A percentile compares a stretch with the other conserved stretches of the same genome.
Evolutionary conservation across 305 asterid genomes (phyloP).

Genomic region (Solanum chacoense): DNA sequence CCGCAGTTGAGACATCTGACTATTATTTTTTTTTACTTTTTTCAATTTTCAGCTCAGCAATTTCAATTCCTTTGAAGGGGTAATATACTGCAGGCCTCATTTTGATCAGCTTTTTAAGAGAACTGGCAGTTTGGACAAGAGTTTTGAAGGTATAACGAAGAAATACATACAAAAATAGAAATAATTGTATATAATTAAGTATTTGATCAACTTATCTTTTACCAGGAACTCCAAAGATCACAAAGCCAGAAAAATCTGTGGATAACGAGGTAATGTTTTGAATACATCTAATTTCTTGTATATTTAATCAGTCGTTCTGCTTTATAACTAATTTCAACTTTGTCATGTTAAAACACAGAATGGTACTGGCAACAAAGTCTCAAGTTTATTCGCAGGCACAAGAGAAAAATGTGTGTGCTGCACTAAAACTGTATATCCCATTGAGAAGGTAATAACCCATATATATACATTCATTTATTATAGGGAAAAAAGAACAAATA

Average conservation of each 20-base stretch:
- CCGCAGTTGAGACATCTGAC: not conserved
- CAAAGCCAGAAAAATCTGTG: constrained; percentile 38
- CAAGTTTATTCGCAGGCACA: constrained; percentile 53
- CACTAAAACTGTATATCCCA: constrained; percentile 56
- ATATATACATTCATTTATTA: not conserved
- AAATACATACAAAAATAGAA: not conserved
- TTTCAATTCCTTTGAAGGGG: constrained; percentile 80
- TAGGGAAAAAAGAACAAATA: too few relatives aligned
- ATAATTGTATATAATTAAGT: too few relatives aligned
- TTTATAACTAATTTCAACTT: not conserved
- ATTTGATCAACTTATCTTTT: not conserved
- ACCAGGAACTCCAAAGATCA: constrained; percentile 48
- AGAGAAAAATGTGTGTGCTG: constrained; percentile 66
- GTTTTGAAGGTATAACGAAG: constrained; percentile 49
- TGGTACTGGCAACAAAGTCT: constrained; percentile 35
- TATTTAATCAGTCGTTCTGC: not conserved
- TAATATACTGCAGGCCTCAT: constrained; percentile 62
- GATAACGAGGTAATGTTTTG: constrained; percentile 43
- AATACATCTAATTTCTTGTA: too few relatives aligned
- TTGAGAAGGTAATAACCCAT: constrained; percentile 48
- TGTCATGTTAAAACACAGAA: constrained; percentile 20
- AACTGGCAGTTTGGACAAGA: constrained; percentile 79
- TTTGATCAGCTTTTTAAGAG: constrained; percentile 70
- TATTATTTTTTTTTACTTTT: not conserved
- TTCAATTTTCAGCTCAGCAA: constrained; percentile 38